Base-by-base conservation (phyloP, 2,329 filamentous ascomycete species). In the Arthroderma sp. region DNA sequence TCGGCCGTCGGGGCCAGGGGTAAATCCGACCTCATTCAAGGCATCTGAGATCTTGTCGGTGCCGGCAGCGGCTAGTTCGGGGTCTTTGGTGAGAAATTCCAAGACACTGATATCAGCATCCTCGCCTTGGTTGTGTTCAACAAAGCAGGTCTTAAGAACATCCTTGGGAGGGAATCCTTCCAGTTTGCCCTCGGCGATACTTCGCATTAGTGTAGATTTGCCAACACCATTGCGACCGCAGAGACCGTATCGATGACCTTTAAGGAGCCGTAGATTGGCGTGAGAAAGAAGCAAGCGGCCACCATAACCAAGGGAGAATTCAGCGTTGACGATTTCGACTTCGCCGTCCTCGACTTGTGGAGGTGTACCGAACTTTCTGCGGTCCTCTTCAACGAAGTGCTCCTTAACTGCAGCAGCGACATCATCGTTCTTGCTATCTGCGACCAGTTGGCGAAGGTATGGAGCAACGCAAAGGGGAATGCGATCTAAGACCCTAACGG, bases 131-230 rank as follows among this genome's bases (percentile, higher is more conserved):
- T 96, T 96, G 72, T 98, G 91, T 71, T 98, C 91, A 37, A 98
- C 91, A 60, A 96, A 98, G 68, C 89, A 96, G 7, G 89, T 96
- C 56, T 85, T 83, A 57, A 98, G 80, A 48, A 88, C 82, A 52
- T 95, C 87, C 61, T 91, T 87, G 10, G 86, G 73, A 33, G 91
- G 91, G 70, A 98, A 98, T 6, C 91, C 91, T 66, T 98, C 91
- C 3, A 98, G 76, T 73, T 98, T 98, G 59, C 88, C 89, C 48
- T 83, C 83, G 42, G 91, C 85, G 57, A 98, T 98, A 62, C 84
- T 87, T 61, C 86, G 85, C 91, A 98, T 96, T 47, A 98, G 76
- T 1, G 91, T 98, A n/a, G 91, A 96, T 71, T 98, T 98, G 60
- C 91, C 91, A 46, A 88, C 87, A 70, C 91, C 91, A 63, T 98